These are phyloP conservation scores for Colletotrichum filicis DNA, from an alignment of 2,329 filamentous ascomycete genomes.

Conservation along the genomic window DNA sequence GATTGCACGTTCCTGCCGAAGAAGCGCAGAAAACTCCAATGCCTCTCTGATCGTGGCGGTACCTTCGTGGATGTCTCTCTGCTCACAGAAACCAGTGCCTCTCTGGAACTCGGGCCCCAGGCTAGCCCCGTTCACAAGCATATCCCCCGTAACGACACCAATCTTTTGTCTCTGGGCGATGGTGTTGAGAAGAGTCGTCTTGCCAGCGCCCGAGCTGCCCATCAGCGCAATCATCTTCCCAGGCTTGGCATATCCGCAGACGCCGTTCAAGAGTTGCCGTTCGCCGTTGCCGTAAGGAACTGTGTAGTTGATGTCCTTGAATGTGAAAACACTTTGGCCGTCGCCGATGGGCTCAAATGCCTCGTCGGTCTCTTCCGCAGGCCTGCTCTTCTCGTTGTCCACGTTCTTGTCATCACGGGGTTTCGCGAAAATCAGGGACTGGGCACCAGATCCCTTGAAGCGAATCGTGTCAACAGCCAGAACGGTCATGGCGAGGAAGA, in stretches of 20 bases:
- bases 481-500: constrained; percentile 79
- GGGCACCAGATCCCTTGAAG: constrained; percentile 51
- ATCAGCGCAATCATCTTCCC: constrained; percentile 84
- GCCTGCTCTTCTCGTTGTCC: constrained; percentile 38
- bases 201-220: constrained; percentile 84
- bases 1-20: constrained; percentile 67
- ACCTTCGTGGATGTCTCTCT: constrained; percentile 75
- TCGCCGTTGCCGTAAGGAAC: constrained; percentile 59
- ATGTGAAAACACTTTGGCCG: constrained; percentile 76
- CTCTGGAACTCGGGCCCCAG: constrained; percentile 72
- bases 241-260: constrained; percentile 83
- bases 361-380: constrained; percentile 49
- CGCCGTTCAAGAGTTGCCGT: constrained; percentile 40
- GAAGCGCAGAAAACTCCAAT: constrained; percentile 73
- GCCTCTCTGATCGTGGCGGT: constrained; percentile 75
- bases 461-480: constrained; percentile 75
- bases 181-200: constrained; percentile 85
- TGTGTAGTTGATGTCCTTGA: constrained; percentile 76
- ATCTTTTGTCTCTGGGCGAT: constrained; percentile 76
- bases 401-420: constrained; percentile 12
- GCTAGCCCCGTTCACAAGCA: constrained; percentile 70
- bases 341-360: constrained; percentile 59
- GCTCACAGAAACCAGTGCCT: constrained; percentile 75
- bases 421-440: constrained; percentile 33
- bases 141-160: constrained; percentile 71